Evolutionary conservation across 148 eudicot genomes (phyloP), one percentile per base, ranked within the genome.

Genomic region (Chenopodium formosanum): DNA sequence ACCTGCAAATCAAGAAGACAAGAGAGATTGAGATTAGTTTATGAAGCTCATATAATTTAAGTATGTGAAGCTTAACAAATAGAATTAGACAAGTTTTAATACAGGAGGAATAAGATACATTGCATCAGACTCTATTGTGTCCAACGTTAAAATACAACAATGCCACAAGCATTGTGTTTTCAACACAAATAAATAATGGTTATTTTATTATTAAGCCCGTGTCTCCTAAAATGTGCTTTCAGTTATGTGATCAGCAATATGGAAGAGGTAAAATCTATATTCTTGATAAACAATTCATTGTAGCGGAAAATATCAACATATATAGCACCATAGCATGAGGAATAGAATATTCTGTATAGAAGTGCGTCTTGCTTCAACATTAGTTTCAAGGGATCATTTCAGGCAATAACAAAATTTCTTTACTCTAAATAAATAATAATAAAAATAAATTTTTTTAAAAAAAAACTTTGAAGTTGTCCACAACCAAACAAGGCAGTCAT

Each of bases 1-100:
- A 85, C 92, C 98, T 92, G 92, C 83, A 75, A 82, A 70, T 75
- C 44, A 90, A 83, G 0, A 1, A 76, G 68, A 34, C 17, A 46
- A 50, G 17, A 32, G 69, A 7, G 11, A 2, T 40, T 10, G 34
- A 73, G 10, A 32, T 68, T 17, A 69, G 23, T 46, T 62, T 60
- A 22, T 31, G 12, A 27, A 52, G 53, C 58, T 63, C 27, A 9
- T 23, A 12, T 23, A 12, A 64, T 12, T 32, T 16, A 31, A 31
- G 40, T 25, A 78, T 23, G 19, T 14, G 2, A 40, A 10, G 27
- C 37, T 47, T 50, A 17, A 70, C 63, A 62, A 22, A 20, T 27
- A 40, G 52, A 31, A 79, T 37, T 29, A 20, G 10, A 25, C 19
- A 2, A 70, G 2, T 7, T 23, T 10, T 31, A 40, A 37, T 7